Percentiles rank a stretch among this genome's conserved stretches.
Conservation (phyloP, 2,329 filamentous ascomycete genomes). For the Colletotrichum aenigma region DNA sequence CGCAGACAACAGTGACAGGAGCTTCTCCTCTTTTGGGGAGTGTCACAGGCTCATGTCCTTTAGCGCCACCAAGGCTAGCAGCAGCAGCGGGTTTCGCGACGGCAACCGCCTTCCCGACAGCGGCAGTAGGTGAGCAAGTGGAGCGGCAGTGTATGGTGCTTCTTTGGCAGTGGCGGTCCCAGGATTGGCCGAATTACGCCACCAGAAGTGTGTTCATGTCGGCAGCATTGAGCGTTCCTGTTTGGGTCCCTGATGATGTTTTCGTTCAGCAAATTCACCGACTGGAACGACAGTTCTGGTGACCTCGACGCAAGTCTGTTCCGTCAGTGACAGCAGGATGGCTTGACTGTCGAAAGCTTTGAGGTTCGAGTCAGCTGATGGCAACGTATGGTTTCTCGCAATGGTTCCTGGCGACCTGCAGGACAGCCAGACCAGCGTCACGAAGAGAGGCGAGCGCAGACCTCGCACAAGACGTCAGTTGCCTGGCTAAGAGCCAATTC, state of each 20-base stretch:
- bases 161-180: neutral
- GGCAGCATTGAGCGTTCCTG: neutral
- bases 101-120: neutral
- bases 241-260: neutral
- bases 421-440: neutral
- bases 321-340: neutral
- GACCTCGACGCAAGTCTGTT: neutral
- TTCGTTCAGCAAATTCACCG: neutral
- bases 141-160: neutral
- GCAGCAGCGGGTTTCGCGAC: neutral
- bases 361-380: neutral
- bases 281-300: accelerated
- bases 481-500: no score
- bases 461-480: no score
- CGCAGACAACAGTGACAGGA: neutral
- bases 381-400: neutral
- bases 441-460: neutral
- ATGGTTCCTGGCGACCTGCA: neutral
- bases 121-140: neutral
- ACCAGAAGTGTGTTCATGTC: neutral
- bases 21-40: neutral
- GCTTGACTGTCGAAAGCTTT: neutral
- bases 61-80: neutral
- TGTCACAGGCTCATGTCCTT: neutral
- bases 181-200: neutral